Base-by-base conservation (phyloP, 768 basidiomycete genomes). In the Psilocybe cyanescens region DNA sequence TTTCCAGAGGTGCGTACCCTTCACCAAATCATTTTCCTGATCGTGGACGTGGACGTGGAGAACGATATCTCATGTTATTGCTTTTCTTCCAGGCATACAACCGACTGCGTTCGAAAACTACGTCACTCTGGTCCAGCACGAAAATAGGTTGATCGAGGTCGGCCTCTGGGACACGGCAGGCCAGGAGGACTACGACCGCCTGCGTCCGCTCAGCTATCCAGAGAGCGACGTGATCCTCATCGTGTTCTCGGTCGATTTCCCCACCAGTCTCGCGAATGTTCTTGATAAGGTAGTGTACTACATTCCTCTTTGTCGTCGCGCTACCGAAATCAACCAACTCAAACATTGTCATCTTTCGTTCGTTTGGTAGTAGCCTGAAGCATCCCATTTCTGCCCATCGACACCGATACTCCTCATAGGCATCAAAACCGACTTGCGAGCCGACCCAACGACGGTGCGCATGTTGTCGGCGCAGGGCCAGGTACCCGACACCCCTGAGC, bases 161-260 rank as follows among this genome's bases (percentile, higher is more conserved):
- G 97, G 97, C n/a, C 82, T 99, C 99, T n/a, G 97, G 95, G 95
- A 98, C 76, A 98, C 95, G 0, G 95, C 95, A 0, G 95, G 95
- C 29, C 95, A 97, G 19, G 19, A 19, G 1, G 19, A 19, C 1
- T 19, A 19, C 1, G 19, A 19, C 1, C 19, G 19, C 19, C 83
- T 95, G 58, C 83, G 92, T 66, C 92, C 92, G n/a, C 80, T 94
- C 64, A 91, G 89, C 73, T 94, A 95, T 68, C 92, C 93, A 17
- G 92, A 95, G 74, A 91, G 88, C 80, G 86, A 94, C 70, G 92
- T 94, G 61, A 94, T 97, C 68, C 89, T 97, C 67, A 92, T 97
- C 67, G 94, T 96, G 30, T 97, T 97, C 80, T 94, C 93, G 11
- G 80, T 96, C 72, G 94, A 96, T 79, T 96, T 95, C 70, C 95